phyloP scores from a whole-genome alignment of 148 eudicot genomes.

The Rhododendron williamsianum region DNA sequence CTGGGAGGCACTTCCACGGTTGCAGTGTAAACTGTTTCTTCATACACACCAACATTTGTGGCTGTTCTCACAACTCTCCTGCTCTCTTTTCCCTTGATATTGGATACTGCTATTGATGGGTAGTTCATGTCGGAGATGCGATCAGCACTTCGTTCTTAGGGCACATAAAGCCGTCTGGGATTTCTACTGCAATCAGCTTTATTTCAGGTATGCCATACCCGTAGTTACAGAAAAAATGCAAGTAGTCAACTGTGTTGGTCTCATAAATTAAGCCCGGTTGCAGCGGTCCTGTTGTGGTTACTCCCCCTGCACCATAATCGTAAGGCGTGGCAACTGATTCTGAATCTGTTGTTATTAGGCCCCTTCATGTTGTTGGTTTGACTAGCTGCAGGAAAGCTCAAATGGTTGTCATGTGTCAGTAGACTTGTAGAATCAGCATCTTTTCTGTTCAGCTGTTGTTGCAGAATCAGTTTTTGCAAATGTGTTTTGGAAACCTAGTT shows the following conservation, averaged over 20 bases:
- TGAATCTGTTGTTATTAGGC: constrained; percentile 33
- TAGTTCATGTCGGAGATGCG: constrained; percentile 59
- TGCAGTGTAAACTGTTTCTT: constrained; percentile 34
- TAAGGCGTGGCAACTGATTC: constrained; percentile 57
- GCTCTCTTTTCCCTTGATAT: constrained; percentile 13
- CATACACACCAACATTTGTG: constrained; percentile 50
- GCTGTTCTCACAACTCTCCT: constrained; percentile 51
- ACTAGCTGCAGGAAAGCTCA: constrained; percentile 37
- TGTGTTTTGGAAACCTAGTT: background rate
- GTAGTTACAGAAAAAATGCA: constrained; percentile 43
- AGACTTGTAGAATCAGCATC: background rate
- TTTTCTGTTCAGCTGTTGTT: background rate
- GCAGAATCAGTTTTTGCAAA: background rate
- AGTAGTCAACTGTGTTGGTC: constrained; percentile 40
- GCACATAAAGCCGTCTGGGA: constrained; percentile 49
- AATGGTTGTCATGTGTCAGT: background rate
- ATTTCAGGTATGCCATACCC: constrained; percentile 48
- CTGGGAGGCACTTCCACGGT: constrained; percentile 35
- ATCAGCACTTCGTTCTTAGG: constrained; percentile 33
- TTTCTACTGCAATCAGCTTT: constrained; percentile 32
- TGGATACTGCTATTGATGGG: constrained; percentile 64
- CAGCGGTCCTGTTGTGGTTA: constrained; percentile 42
- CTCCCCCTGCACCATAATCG: constrained; percentile 70
- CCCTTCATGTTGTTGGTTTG: constrained; percentile 47
- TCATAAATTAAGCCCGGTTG: constrained; percentile 66